Conservation (phyloP, 345 rosid species). For the Salix udensis region DNA sequence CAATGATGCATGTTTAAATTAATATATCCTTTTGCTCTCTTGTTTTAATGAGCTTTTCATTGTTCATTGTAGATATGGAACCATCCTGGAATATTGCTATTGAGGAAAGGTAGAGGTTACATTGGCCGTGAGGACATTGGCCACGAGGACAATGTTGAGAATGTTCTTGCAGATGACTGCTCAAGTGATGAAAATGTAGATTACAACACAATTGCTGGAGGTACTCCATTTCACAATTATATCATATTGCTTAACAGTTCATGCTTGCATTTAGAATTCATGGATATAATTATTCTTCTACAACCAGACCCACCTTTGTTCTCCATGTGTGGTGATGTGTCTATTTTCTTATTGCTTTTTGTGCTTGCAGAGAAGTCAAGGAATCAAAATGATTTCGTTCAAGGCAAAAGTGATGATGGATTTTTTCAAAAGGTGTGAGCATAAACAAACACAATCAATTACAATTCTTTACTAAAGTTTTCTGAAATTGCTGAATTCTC, state of each 20-base stretch:
- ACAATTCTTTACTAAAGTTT: not conserved
- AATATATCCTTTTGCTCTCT: not conserved
- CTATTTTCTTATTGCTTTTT: not conserved
- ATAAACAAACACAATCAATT: not conserved
- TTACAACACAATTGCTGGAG: conserved; percentile 63
- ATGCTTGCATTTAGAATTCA: not conserved
- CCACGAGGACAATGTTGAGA: conserved; percentile 73
- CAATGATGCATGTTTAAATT: not conserved
- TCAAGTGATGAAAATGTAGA: conserved; percentile 95
- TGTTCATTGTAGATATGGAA: conserved; percentile 76
- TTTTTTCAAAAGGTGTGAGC: conserved; percentile 63
- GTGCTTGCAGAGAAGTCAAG: conserved; percentile 52
- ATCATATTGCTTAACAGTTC: not conserved
- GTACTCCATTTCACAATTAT: conserved; percentile 32
- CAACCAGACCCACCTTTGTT: not conserved
- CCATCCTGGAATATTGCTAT: conserved; percentile 96
- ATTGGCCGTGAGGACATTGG: conserved; percentile 47
- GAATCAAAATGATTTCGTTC: conserved; percentile 42
- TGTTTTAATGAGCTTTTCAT: conserved; percentile 13
- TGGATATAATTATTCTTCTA: not conserved
- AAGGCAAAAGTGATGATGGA: conserved; percentile 52
- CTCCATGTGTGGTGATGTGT: not conserved
- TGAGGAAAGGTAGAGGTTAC: conserved; percentile 69
- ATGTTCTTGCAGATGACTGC: conserved; percentile 69
- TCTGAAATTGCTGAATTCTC: not conserved